Conservation (phyloP, 805 yeast genomes). For the Starmera caribaea region DNA sequence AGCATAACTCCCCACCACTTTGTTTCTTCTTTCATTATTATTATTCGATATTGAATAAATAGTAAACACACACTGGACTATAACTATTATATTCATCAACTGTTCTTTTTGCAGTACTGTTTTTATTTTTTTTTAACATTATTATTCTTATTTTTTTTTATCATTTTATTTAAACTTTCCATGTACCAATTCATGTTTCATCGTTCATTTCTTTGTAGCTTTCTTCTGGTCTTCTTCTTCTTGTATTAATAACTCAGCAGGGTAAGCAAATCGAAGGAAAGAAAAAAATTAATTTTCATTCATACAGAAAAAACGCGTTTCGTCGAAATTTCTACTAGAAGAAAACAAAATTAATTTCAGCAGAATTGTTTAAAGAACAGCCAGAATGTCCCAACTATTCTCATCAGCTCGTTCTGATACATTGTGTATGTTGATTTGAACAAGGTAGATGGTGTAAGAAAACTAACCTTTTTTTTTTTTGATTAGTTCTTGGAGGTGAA, state of each 20-base stretch:
- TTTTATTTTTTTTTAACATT: too few relatives aligned
- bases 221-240: background rate
- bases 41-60: too few relatives aligned
- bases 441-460: too few relatives aligned
- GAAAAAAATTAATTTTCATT: constrained; percentile 1
- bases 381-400: constrained; percentile 49
- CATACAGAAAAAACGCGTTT: background rate
- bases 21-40: background rate
- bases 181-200: too few relatives aligned
- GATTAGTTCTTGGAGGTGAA: constrained; percentile 79
- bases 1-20: background rate
- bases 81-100: too few relatives aligned
- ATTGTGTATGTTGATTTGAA: constrained; percentile 36
- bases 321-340: too few relatives aligned
- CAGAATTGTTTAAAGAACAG: background rate
- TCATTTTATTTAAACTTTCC: too few relatives aligned
- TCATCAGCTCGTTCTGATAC: constrained; percentile 86
- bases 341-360: background rate
- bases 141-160: too few relatives aligned
- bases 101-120: too few relatives aligned
- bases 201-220: background rate
- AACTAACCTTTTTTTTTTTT: background rate
- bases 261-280: background rate
- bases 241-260: too few relatives aligned
- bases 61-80: too few relatives aligned